These are phyloP conservation scores for Erythrobasidium hasegawianum DNA, from an alignment of 1,284 basidiomycete species.

Conservation along the genomic window DNA sequence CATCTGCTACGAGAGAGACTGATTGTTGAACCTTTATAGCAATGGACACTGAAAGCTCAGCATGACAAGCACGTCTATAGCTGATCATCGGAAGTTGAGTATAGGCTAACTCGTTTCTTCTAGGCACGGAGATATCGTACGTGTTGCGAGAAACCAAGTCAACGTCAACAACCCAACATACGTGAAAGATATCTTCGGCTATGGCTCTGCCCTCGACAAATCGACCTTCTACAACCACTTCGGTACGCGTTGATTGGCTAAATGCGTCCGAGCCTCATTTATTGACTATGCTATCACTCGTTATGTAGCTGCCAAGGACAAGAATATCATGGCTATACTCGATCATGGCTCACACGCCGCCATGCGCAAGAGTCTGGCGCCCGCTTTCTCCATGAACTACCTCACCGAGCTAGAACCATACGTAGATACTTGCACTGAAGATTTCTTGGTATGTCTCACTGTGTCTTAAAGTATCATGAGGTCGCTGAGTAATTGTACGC, in stretches of 20 bases:
- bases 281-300: not conserved
- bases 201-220: not conserved
- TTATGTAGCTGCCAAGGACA: slow-evolving; percentile 2
- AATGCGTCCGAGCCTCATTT: not conserved
- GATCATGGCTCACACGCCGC: not conserved
- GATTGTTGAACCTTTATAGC: not conserved
- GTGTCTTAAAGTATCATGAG: not conserved
- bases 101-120: not conserved
- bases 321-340: slow-evolving; percentile 8
- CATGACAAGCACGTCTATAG: slow-evolving; percentile 4
- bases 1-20: too few relatives aligned
- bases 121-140: slow-evolving; percentile 2
- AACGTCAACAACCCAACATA: not conserved
- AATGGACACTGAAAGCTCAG: slow-evolving; percentile 5
- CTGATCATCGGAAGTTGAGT: too few relatives aligned
- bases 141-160: slow-evolving; percentile 5
- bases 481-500: not conserved
- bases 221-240: slow-evolving; percentile 15
- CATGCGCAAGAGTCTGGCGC: slow-evolving; percentile 7
- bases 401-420: slow-evolving; percentile 13
- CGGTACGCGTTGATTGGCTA: not conserved
- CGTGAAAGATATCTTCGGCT: slow-evolving; percentile 8
- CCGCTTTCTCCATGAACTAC: slow-evolving; percentile 12
- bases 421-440: slow-evolving; percentile 1
- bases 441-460: not conserved